Conservation (phyloP, 495 filamentous ascomycete genomes). For the Neurospora tetrasperma region DNA sequence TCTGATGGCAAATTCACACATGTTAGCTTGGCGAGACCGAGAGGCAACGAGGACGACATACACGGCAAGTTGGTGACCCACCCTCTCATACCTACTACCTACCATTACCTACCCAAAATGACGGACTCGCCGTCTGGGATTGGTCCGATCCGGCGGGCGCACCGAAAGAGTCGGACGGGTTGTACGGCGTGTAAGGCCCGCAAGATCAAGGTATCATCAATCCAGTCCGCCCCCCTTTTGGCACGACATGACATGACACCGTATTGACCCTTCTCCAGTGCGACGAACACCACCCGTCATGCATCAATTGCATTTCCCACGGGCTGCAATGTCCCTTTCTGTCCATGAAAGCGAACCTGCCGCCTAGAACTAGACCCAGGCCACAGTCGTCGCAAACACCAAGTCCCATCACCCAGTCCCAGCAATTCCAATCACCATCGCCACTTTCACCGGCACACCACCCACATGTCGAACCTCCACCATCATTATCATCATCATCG, state of each 20-base stretch:
- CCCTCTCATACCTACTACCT: neutral
- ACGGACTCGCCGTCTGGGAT: neutral
- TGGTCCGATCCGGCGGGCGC: conserved; percentile 11
- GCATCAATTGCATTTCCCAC: conserved; percentile 34
- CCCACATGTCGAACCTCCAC: neutral
- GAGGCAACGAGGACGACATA: neutral
- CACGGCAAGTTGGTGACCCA: neutral
- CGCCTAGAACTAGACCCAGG: neutral
- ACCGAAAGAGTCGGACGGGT: conserved; percentile 33
- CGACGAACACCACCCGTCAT: conserved; percentile 33
- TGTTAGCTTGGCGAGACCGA: neutral
- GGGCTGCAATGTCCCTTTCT: conserved; percentile 31
- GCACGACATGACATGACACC: neutral
- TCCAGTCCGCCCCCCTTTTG: neutral
- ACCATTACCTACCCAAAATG: neutral
- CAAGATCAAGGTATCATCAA: conserved; percentile 28
- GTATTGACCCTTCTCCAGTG: conserved; percentile 17
- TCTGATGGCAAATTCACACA: neutral
- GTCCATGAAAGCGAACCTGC: neutral
- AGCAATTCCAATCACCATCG: neutral
- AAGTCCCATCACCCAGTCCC: neutral
- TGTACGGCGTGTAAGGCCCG: conserved; percentile 30
- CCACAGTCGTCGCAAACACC: neutral
- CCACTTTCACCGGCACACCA: neutral
- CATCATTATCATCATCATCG: no score